These are phyloP conservation scores for Paramecium tetraurelia DNA, from an alignment of 73 alveolate species.

Conservation along the genomic window DNA sequence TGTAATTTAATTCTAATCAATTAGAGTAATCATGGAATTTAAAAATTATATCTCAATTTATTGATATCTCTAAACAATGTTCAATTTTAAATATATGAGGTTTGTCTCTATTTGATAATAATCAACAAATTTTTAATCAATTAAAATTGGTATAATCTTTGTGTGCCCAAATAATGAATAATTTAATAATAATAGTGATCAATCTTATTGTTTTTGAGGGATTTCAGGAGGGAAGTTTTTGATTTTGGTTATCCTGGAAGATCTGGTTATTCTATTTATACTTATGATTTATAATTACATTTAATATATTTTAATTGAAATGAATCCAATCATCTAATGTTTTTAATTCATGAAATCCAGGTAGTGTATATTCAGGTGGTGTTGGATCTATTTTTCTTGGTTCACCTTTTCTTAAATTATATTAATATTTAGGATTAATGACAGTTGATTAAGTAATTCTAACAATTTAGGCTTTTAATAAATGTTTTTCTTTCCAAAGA, in stretches of 20 bases:
- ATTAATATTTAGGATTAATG: constrained; percentile 84
- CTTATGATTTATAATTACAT: constrained; percentile 3
- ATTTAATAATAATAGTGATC: background rate
- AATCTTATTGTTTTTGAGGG: background rate
- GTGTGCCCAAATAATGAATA: background rate
- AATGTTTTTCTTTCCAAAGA: constrained; percentile 94
- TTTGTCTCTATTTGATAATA: too few relatives aligned
- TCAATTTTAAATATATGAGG: too few relatives aligned
- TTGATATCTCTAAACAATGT: too few relatives aligned
- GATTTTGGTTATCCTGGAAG: constrained; percentile 81
- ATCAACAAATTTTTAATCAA: too few relatives aligned
- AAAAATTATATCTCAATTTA: too few relatives aligned
- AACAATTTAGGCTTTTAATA: constrained; percentile 87
- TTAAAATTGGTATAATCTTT: too few relatives aligned
- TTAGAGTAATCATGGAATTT: too few relatives aligned
- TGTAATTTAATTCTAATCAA: too few relatives aligned
- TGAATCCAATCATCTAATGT: constrained; percentile 88
- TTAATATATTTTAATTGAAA: constrained; percentile 72
- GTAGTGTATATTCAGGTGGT: constrained; percentile 79
- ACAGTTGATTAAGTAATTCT: constrained; percentile 89
- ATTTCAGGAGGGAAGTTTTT: constrained; percentile 31
- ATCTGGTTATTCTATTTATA: constrained; percentile 75
- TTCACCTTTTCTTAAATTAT: constrained; percentile 77
- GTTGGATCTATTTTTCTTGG: constrained; percentile 72
- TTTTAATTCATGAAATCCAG: constrained; percentile 75